These are phyloP conservation scores for Fraxinus nigra DNA, from an alignment of 305 asterid genomes.

Conservation along the genomic window DNA sequence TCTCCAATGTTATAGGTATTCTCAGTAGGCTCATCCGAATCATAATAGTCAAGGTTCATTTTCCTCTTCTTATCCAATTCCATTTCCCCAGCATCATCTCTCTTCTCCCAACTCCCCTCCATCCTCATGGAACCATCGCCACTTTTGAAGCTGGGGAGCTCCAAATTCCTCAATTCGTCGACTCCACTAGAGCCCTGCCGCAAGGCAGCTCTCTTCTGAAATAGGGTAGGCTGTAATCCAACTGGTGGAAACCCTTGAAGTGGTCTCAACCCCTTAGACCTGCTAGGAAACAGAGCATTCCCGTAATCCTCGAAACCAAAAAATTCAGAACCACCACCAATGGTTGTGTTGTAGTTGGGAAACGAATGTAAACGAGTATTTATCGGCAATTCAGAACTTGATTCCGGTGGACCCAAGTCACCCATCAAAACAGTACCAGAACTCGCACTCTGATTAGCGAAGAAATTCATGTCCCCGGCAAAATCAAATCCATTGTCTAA, in stretches of 20 bases:
- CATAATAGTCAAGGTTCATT: constrained; percentile 33
- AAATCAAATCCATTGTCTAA: constrained; percentile 43
- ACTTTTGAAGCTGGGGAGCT: constrained; percentile 28
- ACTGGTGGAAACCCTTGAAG: constrained; percentile 32
- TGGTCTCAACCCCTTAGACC: constrained; percentile 37
- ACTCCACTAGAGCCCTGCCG: constrained; percentile 31
- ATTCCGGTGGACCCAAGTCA: constrained; percentile 12
- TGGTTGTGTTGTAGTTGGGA: constrained; percentile 29
- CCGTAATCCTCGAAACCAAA: constrained; percentile 29
- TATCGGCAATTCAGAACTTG: constrained; percentile 24
- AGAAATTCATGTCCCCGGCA: constrained; percentile 29
- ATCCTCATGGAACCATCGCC: constrained; percentile 37
- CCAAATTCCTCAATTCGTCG: constrained; percentile 17
- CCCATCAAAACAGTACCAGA: constrained; percentile 29
- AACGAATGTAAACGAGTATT: constrained; percentile 29
- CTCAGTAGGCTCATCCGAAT: constrained; percentile 41
- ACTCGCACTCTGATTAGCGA: constrained; percentile 22
- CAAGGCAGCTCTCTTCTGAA: constrained; percentile 48
- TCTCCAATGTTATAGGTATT: constrained; percentile 25
- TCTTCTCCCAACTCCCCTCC: constrained; percentile 29
- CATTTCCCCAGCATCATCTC: constrained; percentile 10
- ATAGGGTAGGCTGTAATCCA: constrained; percentile 42
- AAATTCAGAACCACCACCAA: constrained; percentile 20
- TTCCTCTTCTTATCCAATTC: constrained; percentile 35
- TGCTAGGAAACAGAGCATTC: constrained; percentile 21